These are phyloP conservation scores for Neurospora sp. DNA, from an alignment of 495 filamentous ascomycete genomes.

Conservation along the genomic window DNA sequence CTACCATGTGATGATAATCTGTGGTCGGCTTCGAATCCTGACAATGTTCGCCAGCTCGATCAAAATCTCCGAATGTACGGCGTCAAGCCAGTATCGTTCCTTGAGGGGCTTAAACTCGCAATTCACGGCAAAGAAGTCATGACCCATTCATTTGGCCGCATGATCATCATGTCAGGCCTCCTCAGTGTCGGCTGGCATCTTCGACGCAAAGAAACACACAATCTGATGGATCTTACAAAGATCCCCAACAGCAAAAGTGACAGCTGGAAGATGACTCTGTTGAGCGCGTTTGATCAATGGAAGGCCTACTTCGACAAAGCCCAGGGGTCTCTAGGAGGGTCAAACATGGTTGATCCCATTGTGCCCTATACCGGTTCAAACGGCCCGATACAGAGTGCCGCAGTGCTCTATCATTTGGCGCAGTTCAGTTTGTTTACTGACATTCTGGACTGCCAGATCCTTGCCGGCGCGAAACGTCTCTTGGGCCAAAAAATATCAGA, in stretches of 20 bases:
- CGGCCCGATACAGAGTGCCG: conserved; percentile 72
- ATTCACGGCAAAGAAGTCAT: conserved; percentile 78
- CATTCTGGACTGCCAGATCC: conserved; percentile 91
- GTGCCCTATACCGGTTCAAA: conserved; percentile 44
- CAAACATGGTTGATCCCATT: conserved; percentile 24
- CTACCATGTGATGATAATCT: conserved; percentile 89
- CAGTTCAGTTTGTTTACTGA: conserved; percentile 95
- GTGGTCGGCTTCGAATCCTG: conserved; percentile 83
- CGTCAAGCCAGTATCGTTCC: conserved; percentile 72
- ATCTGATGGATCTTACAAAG: conserved; percentile 57
- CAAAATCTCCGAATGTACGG: conserved; percentile 74
- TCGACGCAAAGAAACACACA: conserved; percentile 89
- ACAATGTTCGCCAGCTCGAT: conserved; percentile 77
- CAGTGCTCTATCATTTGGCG: conserved; percentile 83
- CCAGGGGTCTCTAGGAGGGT: conserved; percentile 36
- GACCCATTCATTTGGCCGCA: conserved; percentile 88
- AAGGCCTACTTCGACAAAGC: conserved; percentile 81
- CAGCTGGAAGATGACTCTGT: conserved; percentile 77
- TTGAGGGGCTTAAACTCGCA: conserved; percentile 83
- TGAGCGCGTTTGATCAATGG: conserved; percentile 89
- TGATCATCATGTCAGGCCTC: conserved; percentile 88
- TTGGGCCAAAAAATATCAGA: conserved; percentile 77
- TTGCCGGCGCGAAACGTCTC: conserved; percentile 70
- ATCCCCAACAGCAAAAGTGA: conserved; percentile 72
- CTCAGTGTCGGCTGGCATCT: conserved; percentile 94